Evolutionary conservation across 768 basidiomycete genomes (phyloP).

Genomic region (Agrocybe praecox): DNA sequence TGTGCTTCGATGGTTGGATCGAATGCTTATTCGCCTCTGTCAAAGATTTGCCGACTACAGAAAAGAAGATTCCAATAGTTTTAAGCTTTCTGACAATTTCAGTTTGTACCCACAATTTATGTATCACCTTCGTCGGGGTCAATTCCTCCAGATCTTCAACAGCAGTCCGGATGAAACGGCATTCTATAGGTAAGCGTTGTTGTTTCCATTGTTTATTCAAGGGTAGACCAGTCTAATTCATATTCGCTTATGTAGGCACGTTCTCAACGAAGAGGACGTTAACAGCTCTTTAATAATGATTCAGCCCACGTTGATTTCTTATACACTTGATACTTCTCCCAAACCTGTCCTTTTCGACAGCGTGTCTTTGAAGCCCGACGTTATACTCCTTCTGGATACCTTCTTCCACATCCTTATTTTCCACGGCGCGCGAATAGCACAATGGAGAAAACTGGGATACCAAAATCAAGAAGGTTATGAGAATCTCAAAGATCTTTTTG

Average conservation of each 20-base stretch:
- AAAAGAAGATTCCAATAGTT: conserved; percentile 95
- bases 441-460: conserved; percentile 98
- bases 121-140: conserved; percentile 97
- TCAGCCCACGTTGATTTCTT: conserved; percentile 98
- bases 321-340: conserved; percentile 88
- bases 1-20: conserved; percentile 94
- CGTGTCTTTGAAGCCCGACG: conserved; percentile 96
- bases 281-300: conserved; percentile 99
- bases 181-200: conserved; percentile 78
- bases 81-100: conserved; percentile 93
- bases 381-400: conserved; percentile 94
- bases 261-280: conserved; percentile 96
- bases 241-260: conserved; percentile 59
- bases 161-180: conserved; percentile 99
- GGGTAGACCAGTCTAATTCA: conserved; percentile 3
- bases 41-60: conserved; percentile 99
- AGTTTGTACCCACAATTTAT: conserved; percentile 99
- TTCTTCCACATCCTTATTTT: conserved; percentile 99
- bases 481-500: conserved; percentile 94
- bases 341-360: conserved; percentile 97
- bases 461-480: conserved; percentile 99
- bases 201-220: conserved; percentile 5
- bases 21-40: conserved; percentile 97
- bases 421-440: conserved; percentile 96
- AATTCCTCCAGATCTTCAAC: conserved; percentile 99